phyloP scores from a whole-genome alignment of 2,329 filamentous ascomycete species.

The Apiospora kogelbergensis region DNA sequence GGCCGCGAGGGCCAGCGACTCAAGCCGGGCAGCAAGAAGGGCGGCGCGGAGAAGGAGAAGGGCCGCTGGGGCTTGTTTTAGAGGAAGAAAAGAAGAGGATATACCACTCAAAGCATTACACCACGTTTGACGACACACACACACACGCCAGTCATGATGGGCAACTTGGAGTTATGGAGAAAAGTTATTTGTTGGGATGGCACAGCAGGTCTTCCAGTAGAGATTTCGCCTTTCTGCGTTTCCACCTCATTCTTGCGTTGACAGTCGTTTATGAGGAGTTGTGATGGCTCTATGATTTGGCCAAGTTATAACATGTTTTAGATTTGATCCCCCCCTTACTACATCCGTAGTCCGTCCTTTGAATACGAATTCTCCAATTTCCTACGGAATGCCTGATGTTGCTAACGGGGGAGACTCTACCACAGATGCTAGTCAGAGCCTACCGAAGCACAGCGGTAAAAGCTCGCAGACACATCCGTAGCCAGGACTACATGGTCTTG shows the following conservation, averaged over 20 bases:
- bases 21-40: conserved; percentile 8
- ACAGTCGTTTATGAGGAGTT: background rate
- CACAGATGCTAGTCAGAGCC: no score
- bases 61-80: conserved; percentile 9
- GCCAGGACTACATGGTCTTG: no score
- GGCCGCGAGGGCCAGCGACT: conserved; percentile 35
- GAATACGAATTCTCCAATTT: background rate
- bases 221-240: background rate
- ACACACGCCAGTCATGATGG: conserved; percentile 1
- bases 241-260: background rate
- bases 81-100: background rate
- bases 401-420: background rate
- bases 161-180: conserved; percentile 6
- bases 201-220: background rate
- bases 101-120: conserved; percentile 6
- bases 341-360: background rate
- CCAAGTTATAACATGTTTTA: background rate
- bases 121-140: conserved; percentile 1
- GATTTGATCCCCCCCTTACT: conserved; percentile 5
- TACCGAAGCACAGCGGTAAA: no score
- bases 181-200: background rate
- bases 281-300: background rate
- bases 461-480: no score
- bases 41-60: conserved; percentile 9
- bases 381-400: no score